These are phyloP conservation scores for Pseudomassariella vexata DNA, from an alignment of 2,329 filamentous ascomycete species.

Conservation along the genomic window DNA sequence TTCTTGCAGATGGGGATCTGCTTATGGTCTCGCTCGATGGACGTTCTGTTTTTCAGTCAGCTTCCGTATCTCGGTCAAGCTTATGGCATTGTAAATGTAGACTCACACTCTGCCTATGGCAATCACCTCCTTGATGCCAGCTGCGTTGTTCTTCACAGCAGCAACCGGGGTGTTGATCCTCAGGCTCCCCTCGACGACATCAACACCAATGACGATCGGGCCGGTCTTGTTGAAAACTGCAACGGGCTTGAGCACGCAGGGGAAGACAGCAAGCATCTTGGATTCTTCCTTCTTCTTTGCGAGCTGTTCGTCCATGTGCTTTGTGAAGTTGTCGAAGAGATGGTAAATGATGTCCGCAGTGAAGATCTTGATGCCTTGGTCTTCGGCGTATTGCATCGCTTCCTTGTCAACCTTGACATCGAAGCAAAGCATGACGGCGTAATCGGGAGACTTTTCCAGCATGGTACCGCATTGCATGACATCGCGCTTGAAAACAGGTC, in stretches of 20 bases:
- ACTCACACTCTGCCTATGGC: constrained; percentile 88
- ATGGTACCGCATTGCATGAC: constrained; percentile 94
- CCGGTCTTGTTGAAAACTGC: constrained; percentile 98
- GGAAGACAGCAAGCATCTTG: constrained; percentile 95
- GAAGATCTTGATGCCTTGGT: constrained; percentile 95
- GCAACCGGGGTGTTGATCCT: constrained; percentile 85
- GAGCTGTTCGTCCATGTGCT: constrained; percentile 81
- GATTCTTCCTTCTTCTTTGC: constrained; percentile 95
- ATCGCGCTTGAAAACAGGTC: constrained; percentile 95
- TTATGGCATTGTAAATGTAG: neutral
- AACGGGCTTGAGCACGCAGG: constrained; percentile 82
- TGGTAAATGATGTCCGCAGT: constrained; percentile 99
- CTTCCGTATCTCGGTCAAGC: constrained; percentile 13
- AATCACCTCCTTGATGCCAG: constrained; percentile 78
- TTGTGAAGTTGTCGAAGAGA: constrained; percentile 92
- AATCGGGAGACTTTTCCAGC: constrained; percentile 92
- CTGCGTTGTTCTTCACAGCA: constrained; percentile 76
- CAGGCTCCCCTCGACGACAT: constrained; percentile 86
- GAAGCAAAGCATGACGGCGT: constrained; percentile 99
- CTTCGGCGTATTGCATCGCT: constrained; percentile 82
- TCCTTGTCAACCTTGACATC: constrained; percentile 99
- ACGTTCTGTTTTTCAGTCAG: constrained; percentile 56
- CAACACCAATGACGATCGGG: constrained; percentile 91
- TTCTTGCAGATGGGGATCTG: constrained; percentile 87
- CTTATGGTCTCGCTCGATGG: constrained; percentile 97